Evolutionary conservation across 495 filamentous ascomycete genomes (phyloP).

Genomic region (Sabuloglossum arenarium): DNA sequence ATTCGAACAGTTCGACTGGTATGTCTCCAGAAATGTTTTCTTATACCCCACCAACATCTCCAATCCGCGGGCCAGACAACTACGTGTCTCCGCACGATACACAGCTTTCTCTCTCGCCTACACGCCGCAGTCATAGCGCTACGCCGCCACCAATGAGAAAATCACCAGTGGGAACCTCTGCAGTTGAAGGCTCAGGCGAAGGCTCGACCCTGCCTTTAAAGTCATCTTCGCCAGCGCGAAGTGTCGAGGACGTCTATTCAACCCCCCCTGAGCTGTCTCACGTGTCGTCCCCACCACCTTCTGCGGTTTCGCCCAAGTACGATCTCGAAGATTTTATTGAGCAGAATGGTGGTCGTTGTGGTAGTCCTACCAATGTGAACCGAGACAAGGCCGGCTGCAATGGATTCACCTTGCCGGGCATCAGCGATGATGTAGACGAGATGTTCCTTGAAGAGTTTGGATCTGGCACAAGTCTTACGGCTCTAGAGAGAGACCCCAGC

Average conservation of each 20-base stretch:
- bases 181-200: background rate
- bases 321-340: background rate
- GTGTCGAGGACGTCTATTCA: background rate
- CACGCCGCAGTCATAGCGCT: background rate
- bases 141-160: background rate
- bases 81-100: background rate
- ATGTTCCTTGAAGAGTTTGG: conserved; percentile 6
- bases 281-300: background rate
- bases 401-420: background rate
- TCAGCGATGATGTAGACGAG: conserved; percentile 5
- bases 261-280: background rate
- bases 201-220: background rate
- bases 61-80: background rate
- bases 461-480: background rate
- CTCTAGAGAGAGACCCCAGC: background rate
- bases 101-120: background rate
- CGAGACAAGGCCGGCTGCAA: background rate
- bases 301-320: background rate
- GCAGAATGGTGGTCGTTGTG: background rate
- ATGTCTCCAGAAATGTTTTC: background rate
- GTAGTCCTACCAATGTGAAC: background rate
- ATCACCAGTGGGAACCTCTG: background rate
- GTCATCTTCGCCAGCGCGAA: background rate
- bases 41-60: background rate
- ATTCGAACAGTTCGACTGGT: background rate